These are phyloP conservation scores for Stenocarpella maydis DNA, from an alignment of 2,329 filamentous ascomycete genomes.

Conservation along the genomic window DNA sequence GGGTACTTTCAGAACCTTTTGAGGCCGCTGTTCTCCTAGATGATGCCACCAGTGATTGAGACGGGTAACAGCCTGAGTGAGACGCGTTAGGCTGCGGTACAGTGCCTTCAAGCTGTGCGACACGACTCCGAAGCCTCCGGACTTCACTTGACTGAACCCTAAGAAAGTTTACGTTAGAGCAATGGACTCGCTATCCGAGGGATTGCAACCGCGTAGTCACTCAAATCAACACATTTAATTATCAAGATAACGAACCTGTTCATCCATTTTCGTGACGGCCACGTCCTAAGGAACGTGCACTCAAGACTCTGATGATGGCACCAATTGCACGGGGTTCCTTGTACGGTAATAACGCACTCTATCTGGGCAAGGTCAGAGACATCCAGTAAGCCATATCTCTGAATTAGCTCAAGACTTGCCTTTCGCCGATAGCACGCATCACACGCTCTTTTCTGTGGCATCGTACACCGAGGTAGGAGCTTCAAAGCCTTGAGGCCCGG, in stretches of 20 bases:
- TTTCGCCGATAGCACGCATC: constrained; percentile 11
- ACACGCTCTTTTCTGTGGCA: constrained; percentile 12
- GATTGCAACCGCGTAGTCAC: neutral
- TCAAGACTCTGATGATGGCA: constrained; percentile 6
- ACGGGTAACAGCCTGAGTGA: neutral
- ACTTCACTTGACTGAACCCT: neutral
- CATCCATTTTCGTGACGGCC: neutral
- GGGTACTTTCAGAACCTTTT: neutral
- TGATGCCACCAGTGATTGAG: neutral
- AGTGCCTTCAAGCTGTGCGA: constrained; percentile 5
- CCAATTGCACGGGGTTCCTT: neutral
- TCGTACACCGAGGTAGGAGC: neutral
- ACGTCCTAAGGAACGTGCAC: neutral
- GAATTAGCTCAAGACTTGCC: neutral
- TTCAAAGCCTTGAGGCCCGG: neutral
- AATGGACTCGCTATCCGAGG: neutral
- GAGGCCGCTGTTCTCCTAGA: neutral
- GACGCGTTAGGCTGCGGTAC: neutral
- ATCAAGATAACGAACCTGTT: neutral
- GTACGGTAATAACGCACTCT: neutral
- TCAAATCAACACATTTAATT: neutral
- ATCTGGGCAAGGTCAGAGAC: neutral
- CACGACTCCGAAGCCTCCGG: neutral
- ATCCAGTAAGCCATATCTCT: neutral
- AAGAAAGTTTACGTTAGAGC: neutral